These are phyloP conservation scores for Trichoderma erinaceum DNA, from an alignment of 495 filamentous ascomycete species.

Conservation along the genomic window DNA sequence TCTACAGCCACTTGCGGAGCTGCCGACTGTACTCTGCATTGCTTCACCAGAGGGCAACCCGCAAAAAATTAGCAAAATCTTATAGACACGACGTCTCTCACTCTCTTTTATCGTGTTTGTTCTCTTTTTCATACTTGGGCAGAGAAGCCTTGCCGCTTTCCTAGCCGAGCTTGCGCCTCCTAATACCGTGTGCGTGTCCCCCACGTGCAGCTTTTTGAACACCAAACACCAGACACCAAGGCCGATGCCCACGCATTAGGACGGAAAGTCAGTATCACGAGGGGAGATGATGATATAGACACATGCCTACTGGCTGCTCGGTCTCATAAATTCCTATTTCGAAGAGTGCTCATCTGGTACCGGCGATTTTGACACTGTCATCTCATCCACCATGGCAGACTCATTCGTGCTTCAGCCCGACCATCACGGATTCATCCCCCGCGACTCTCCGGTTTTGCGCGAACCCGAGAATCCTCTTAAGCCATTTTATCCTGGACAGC, in stretches of 20 bases:
- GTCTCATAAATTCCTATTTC: not conserved
- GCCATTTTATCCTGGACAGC: conserved; percentile 47
- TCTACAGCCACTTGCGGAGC: no score
- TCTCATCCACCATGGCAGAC: conserved; percentile 1
- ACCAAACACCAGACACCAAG: not conserved
- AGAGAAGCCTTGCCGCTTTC: no score
- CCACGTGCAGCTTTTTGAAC: not conserved
- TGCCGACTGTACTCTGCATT: no score
- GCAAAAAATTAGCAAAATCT: no score
- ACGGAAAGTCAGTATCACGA: not conserved
- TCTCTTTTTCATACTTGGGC: no score
- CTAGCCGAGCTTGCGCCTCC: not conserved
- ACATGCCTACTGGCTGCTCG: not conserved
- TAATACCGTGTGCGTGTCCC: not conserved
- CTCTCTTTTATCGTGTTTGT: no score
- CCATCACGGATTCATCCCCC: not conserved
- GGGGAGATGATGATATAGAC: conserved; percentile 1
- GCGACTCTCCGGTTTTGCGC: not conserved
- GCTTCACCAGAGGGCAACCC: no score
- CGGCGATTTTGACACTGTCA: no score
- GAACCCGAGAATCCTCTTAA: conserved; percentile 20
- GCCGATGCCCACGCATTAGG: not conserved
- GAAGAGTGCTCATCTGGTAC: no score
- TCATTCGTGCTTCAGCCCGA: not conserved
- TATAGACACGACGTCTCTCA: no score